These are phyloP conservation scores for Schizosaccharomyces cryophilus DNA, from an alignment of 805 yeast species.

Conservation along the genomic window DNA sequence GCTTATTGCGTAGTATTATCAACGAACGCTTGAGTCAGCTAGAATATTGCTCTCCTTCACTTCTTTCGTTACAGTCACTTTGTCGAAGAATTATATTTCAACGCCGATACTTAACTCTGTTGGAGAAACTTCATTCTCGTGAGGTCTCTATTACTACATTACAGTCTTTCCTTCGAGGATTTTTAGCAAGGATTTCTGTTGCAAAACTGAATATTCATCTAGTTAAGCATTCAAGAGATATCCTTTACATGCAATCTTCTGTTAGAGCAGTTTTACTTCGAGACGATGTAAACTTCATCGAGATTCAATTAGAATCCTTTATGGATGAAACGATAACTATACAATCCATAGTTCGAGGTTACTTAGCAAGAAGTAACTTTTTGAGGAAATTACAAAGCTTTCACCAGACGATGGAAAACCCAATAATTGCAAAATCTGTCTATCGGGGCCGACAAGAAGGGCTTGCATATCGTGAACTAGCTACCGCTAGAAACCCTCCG, in stretches of 20 bases:
- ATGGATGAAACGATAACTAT: constrained; percentile 11
- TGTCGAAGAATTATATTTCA: constrained; percentile 11
- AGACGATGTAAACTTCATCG: constrained; percentile 12
- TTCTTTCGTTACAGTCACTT: constrained; percentile 11
- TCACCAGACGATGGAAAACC: constrained; percentile 26
- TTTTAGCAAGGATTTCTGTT: constrained; percentile 8
- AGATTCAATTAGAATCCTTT: constrained; percentile 16
- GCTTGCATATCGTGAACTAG: constrained; percentile 46
- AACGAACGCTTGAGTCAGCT: constrained; percentile 7
- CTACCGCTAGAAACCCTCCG: constrained; percentile 47
- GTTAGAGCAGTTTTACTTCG: constrained; percentile 17
- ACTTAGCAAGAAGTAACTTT: constrained; percentile 11
- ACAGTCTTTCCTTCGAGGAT: constrained; percentile 24
- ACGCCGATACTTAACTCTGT: background rate
- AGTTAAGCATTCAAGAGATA: constrained; percentile 5
- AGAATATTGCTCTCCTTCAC: constrained; percentile 5
- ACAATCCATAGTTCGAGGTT: constrained; percentile 16
- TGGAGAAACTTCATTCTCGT: background rate
- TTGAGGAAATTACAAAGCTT: constrained; percentile 23
- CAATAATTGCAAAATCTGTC: constrained; percentile 49
- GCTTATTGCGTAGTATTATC: constrained; percentile 6
- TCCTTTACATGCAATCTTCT: constrained; percentile 15
- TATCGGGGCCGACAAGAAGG: constrained; percentile 45
- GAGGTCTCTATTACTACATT: constrained; percentile 2
- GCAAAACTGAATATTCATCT: constrained; percentile 5